Base-by-base conservation (phyloP, 768 basidiomycete genomes). In the Dioszegia crocea region DNA sequence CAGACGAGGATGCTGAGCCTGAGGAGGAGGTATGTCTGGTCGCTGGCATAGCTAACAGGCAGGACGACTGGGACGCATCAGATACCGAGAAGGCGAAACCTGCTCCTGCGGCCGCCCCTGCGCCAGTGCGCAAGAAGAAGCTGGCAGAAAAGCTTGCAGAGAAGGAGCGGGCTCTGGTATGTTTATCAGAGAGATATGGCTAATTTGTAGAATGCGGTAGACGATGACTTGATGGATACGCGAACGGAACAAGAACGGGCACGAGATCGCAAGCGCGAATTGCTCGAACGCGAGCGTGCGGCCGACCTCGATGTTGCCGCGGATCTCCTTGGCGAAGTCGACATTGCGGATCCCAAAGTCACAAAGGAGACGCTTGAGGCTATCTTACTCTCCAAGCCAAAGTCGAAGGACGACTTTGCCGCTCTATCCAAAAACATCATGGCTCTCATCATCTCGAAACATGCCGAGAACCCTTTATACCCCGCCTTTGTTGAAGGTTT, bases 61-160 rank as follows among this genome's bases (percentile, higher is more conserved):
- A 94, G 91, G 91, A 89, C 77, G 93, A 96, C 78, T 98, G 94
- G 94, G 93, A 98, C 67, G 88, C 81, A 31, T 88, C 88, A 0
- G 89, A 89, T 54, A 83, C 85, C 53, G 80, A 80, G 68, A 80
- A 79, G 60, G 77, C 81, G 4, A 76, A 80, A 40, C 53, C 83
- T 1, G 75, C 79, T 2, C 65, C 68, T 4, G 61, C 74, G 14
- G 57, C 64, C 14, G 60, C 83, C 0, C 83, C 81, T 45, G 85
- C 86, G 17, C 86, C 89, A 3, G 84, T 86, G 1, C 90, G 89
- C 81, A 94, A 96, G 80, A 96, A 92, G 79, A 91, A 87, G 1
- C 77, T 97, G 65, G 96, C 96, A 77, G 84, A 85, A 19, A 94
- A 93, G 76, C 79, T 98, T 2, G 91, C 91, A 0, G 91, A 93